A percentile compares a stretch with the other conserved stretches of the same genome.
These are phyloP conservation scores for Abelmoschus esculentus DNA, from an alignment of 345 rosid genomes.

Conservation along the genomic window DNA sequence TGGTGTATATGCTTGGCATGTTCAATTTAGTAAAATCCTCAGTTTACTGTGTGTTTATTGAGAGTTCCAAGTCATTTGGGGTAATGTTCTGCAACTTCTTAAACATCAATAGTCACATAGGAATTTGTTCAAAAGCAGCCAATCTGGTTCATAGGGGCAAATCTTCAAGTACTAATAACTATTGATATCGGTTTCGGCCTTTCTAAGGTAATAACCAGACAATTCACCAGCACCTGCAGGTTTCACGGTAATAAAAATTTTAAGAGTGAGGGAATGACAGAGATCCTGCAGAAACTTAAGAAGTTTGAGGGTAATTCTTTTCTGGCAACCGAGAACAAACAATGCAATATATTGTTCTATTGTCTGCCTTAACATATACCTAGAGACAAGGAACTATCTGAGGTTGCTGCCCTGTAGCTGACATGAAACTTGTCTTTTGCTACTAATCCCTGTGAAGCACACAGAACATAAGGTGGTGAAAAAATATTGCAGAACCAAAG, in stretches of 20 bases:
- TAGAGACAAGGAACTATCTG: constrained; percentile 63
- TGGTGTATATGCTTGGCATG: constrained; percentile 12
- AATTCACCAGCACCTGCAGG: constrained; percentile 65
- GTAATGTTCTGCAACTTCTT: not conserved
- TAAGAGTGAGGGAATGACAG: not conserved
- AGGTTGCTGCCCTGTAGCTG: constrained; percentile 85
- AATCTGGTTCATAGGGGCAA: constrained; percentile 17
- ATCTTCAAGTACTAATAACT: constrained; percentile 42
- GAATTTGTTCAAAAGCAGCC: too few species aligned
- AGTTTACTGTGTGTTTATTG: not conserved
- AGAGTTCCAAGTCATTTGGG: not conserved
- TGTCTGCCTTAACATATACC: constrained; percentile 27
- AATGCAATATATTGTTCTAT: not conserved
- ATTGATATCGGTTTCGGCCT: constrained; percentile 87
- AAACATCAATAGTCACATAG: too few species aligned
- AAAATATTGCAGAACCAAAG: not conserved
- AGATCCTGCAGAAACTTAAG: not conserved
- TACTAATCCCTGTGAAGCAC: constrained; percentile 55
- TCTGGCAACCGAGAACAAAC: not conserved
- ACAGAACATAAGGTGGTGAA: constrained; percentile 6
- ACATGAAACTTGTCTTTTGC: constrained; percentile 94
- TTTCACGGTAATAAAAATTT: not conserved
- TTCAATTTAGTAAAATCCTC: not conserved
- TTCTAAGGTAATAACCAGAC: constrained; percentile 78
- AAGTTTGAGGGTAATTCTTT: not conserved